Evolutionary conservation across 2,329 filamentous ascomycete genomes (phyloP).

Genomic region (Aspergillus fumigatus): DNA sequence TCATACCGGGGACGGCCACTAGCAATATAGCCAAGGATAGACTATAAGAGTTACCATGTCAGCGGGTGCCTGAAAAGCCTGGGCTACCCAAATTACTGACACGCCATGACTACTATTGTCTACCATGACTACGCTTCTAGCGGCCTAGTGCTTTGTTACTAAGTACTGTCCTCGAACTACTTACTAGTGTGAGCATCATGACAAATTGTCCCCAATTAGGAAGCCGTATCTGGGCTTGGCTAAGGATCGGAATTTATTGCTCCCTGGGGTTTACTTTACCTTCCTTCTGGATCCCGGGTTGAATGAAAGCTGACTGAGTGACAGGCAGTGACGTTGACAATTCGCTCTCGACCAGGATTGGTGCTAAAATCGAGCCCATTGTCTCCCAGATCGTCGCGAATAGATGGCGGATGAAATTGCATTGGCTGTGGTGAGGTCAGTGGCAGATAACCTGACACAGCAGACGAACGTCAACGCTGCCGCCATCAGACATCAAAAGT

Average conservation of each 20-base stretch:
- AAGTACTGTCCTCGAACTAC: neutral
- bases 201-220: neutral
- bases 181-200: neutral
- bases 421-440: neutral
- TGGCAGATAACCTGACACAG: neutral
- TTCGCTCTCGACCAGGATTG: neutral
- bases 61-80: neutral
- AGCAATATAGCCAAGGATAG: neutral
- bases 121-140: neutral
- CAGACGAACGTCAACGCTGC: neutral
- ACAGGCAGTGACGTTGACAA: neutral
- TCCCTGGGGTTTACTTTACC: neutral
- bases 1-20: neutral
- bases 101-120: neutral
- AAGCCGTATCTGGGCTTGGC: neutral
- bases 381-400: neutral
- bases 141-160: neutral
- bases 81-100: neutral
- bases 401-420: neutral
- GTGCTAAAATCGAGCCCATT: neutral
- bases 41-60: neutral
- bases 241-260: neutral
- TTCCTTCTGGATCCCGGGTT: neutral
- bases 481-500: neutral
- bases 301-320: neutral